These are phyloP conservation scores for Penicillium lividum DNA, from an alignment of 495 filamentous ascomycete genomes.

Conservation along the genomic window DNA sequence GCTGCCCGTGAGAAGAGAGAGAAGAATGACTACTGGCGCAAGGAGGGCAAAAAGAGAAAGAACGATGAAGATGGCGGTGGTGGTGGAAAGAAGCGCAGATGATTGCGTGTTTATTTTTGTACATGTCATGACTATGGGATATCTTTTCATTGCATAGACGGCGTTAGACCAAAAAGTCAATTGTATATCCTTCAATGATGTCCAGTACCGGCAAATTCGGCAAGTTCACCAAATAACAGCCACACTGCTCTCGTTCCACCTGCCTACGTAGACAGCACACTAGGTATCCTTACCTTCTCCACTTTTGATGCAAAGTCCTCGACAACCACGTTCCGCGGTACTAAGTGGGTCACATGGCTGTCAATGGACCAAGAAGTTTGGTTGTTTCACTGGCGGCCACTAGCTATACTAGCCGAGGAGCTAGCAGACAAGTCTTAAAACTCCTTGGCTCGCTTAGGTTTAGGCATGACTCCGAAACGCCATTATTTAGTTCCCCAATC, in stretches of 20 bases:
- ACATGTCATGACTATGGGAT: conserved; percentile 20
- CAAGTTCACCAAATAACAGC: background rate
- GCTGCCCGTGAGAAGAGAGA: conserved; percentile 83
- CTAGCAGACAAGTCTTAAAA: background rate
- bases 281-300: background rate
- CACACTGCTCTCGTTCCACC: background rate
- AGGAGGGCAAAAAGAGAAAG: conserved; percentile 93
- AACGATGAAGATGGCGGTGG: conserved; percentile 61
- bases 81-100: conserved; percentile 65
- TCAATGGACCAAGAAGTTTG: background rate
- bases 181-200: conserved; percentile 18
- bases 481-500: background rate
- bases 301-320: background rate
- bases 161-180: conserved; percentile 30
- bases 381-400: background rate
- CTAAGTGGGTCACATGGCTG: background rate
- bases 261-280: too few species aligned
- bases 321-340: background rate
- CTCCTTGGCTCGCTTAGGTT: background rate
- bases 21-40: conserved; percentile 87
- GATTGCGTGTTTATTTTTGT: conserved; percentile 25
- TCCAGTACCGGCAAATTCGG: background rate
- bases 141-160: conserved; percentile 27
- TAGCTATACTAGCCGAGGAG: background rate
- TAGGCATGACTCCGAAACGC: background rate